These are phyloP conservation scores for Curvularia hawaiiensis DNA, from an alignment of 2,329 filamentous ascomycete genomes.

Conservation along the genomic window DNA sequence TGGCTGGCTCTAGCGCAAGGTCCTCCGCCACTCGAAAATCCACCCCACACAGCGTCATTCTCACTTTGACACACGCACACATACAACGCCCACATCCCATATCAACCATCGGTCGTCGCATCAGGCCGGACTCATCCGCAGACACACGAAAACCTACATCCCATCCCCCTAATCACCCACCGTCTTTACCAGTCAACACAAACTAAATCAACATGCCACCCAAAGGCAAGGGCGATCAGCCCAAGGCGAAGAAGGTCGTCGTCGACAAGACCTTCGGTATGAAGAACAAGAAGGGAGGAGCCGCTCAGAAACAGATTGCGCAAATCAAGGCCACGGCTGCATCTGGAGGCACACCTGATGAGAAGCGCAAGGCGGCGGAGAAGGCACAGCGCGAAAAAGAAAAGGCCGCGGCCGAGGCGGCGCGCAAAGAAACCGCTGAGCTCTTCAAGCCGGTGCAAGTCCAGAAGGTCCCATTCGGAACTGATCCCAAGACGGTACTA, in stretches of 20 bases:
- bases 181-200: conserved; percentile 15
- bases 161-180: conserved; percentile 1
- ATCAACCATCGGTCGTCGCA: conserved; percentile 24
- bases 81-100: conserved; percentile 22
- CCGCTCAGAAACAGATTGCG: conserved; percentile 87
- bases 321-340: conserved; percentile 73
- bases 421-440: conserved; percentile 77
- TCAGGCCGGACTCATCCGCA: conserved; percentile 7
- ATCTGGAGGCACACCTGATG: conserved; percentile 72
- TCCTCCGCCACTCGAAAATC: conserved; percentile 28
- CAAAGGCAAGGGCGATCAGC: conserved; percentile 59
- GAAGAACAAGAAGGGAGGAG: conserved; percentile 99
- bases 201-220: conserved; percentile 68
- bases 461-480: conserved; percentile 98
- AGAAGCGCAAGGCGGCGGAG: conserved; percentile 77
- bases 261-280: conserved; percentile 99
- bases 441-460: conserved; percentile 91
- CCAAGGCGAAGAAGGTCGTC: conserved; percentile 65
- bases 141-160: not conserved
- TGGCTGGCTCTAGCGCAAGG: conserved; percentile 22
- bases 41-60: conserved; percentile 45
- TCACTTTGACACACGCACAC: conserved; percentile 38
- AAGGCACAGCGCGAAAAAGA: conserved; percentile 76
- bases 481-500: conserved; percentile 95
- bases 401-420: conserved; percentile 87